Evolutionary conservation across 2,329 filamentous ascomycete genomes (phyloP).

Genomic region (Thyridium curvatum): DNA sequence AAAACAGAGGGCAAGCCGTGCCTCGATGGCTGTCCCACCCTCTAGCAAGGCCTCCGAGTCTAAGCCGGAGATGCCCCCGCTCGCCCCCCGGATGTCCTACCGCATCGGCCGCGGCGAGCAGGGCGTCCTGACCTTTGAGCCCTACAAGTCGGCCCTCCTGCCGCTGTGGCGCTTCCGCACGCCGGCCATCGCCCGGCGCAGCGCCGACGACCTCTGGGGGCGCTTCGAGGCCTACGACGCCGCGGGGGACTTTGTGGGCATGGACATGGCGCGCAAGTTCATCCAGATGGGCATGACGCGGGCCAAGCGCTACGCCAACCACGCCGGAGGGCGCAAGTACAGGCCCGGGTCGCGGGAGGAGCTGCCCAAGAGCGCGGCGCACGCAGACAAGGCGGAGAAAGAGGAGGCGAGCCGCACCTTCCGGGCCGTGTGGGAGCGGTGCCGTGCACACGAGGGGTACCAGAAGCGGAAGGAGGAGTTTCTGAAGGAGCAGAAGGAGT

Average conservation of each 20-base stretch:
- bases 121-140: constrained; percentile 56
- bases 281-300: constrained; percentile 62
- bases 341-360: constrained; percentile 27
- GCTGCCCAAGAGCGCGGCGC: constrained; percentile 34
- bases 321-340: constrained; percentile 49
- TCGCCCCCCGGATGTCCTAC: constrained; percentile 24
- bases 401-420: constrained; percentile 41
- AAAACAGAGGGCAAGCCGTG: too few species aligned
- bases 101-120: constrained; percentile 54
- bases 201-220: constrained; percentile 38
- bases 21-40: too few species aligned
- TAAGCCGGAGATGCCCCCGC: too few species aligned
- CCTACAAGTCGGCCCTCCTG: constrained; percentile 54
- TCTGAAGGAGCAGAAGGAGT: constrained; percentile 30
- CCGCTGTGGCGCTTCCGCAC: constrained; percentile 56
- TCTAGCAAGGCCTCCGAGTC: too few species aligned
- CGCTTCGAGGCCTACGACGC: constrained; percentile 47
- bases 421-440: constrained; percentile 39
- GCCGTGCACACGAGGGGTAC: constrained; percentile 36
- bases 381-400: constrained; percentile 43
- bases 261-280: constrained; percentile 60
- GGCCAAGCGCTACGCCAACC: constrained; percentile 52
- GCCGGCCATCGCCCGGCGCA: constrained; percentile 40
- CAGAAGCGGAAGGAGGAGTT: constrained; percentile 30
- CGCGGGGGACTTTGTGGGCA: constrained; percentile 52